Percentiles rank a stretch among this genome's conserved stretches.
These are phyloP conservation scores for Gautieria morchelliformis DNA, from an alignment of 768 basidiomycete genomes.

Conservation along the genomic window DNA sequence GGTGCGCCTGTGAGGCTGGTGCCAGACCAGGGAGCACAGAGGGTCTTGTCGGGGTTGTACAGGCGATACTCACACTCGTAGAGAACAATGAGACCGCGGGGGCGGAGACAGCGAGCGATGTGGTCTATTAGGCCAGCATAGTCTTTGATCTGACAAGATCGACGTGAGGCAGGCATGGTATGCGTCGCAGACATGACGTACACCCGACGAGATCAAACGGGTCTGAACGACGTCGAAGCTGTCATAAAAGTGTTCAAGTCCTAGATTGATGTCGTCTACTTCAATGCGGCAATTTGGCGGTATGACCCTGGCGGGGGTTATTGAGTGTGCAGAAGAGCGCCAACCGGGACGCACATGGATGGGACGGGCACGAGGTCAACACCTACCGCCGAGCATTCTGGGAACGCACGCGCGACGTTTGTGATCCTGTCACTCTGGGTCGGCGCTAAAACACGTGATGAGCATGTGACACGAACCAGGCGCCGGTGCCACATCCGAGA, in stretches of 20 bases:
- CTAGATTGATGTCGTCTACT: slow-evolving; percentile 78
- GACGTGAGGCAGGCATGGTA: slow-evolving; percentile 11
- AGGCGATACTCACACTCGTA: slow-evolving; percentile 61
- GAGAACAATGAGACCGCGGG: slow-evolving; percentile 57
- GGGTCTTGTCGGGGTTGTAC: slow-evolving; percentile 42
- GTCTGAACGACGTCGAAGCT: slow-evolving; percentile 71
- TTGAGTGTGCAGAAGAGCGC: slow-evolving; percentile 10
- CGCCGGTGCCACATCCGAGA: slow-evolving; percentile 72
- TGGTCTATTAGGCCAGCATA: slow-evolving; percentile 57
- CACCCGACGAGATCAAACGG: slow-evolving; percentile 63
- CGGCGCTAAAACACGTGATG: not conserved
- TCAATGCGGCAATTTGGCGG: slow-evolving; percentile 73
- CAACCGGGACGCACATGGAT: slow-evolving; percentile 5
- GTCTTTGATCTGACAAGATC: slow-evolving; percentile 48
- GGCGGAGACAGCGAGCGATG: slow-evolving; percentile 55
- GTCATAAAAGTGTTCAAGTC: slow-evolving; percentile 72
- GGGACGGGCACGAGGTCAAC: slow-evolving; percentile 16
- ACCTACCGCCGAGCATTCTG: slow-evolving; percentile 56
- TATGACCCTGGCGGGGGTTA: slow-evolving; percentile 38
- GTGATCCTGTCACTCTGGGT: slow-evolving; percentile 46
- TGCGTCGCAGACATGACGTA: slow-evolving; percentile 24
- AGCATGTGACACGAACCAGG: slow-evolving; percentile 40
- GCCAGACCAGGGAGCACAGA: slow-evolving; percentile 30
- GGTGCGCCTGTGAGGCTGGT: slow-evolving; percentile 23
- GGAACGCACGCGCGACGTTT: slow-evolving; percentile 65